Evolutionary conservation across 305 asterid species (phyloP).

Genomic region (Fraxinus platypoda): DNA sequence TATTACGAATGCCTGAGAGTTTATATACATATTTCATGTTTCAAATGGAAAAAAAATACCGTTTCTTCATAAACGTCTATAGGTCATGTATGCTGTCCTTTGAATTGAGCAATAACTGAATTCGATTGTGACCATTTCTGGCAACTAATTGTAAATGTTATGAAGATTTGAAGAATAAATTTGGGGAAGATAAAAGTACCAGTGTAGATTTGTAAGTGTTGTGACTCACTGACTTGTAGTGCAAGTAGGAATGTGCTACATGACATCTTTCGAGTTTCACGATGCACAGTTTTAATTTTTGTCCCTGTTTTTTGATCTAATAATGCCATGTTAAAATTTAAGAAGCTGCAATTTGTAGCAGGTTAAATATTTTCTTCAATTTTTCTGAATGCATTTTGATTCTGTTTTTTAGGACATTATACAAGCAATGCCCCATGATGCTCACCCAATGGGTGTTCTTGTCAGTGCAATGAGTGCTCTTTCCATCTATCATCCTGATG

Average conservation of each 20-base stretch:
- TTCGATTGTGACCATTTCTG: background rate
- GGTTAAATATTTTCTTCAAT: background rate
- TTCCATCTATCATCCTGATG: constrained; percentile 93
- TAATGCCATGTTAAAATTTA: background rate
- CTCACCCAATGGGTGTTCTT: background rate
- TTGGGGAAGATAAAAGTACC: background rate
- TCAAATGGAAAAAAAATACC: background rate
- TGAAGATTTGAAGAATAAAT: background rate
- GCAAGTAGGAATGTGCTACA: background rate
- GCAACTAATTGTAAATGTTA: background rate
- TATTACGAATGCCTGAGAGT: background rate
- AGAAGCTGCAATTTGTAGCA: background rate
- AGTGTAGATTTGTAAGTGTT: background rate
- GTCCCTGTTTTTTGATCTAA: constrained; percentile 15
- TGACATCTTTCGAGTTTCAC: background rate
- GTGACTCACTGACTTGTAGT: background rate
- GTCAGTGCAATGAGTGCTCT: background rate
- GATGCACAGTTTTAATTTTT: constrained; percentile 12
- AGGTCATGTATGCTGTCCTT: background rate
- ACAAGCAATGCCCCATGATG: background rate
- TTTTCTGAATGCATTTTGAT: background rate
- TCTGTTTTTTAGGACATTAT: background rate
- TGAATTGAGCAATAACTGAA: background rate
- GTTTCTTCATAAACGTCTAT: background rate
- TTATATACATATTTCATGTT: background rate